Evolutionary conservation across 2,329 filamentous ascomycete genomes (phyloP).

Genomic region (Pyrenophora graminea): DNA sequence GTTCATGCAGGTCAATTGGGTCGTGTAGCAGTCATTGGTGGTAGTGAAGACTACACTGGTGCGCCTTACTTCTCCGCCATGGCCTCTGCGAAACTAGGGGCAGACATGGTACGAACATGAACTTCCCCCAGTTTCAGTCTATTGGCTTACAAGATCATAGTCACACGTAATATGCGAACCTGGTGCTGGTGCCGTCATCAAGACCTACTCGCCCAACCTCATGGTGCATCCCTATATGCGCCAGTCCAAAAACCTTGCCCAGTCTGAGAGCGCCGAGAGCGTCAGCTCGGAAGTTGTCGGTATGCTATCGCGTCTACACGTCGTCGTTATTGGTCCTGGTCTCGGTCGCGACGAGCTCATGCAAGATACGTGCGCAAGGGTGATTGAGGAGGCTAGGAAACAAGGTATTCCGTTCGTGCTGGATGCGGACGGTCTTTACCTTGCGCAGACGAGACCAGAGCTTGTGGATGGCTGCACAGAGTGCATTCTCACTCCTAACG

Average conservation of each 20-base stretch:
- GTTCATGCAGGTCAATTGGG: slow-evolving; percentile 76
- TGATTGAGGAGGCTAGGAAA: slow-evolving; percentile 78
- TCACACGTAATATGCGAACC: slow-evolving; percentile 96
- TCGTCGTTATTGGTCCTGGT: slow-evolving; percentile 89
- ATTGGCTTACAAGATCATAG: slow-evolving; percentile 50
- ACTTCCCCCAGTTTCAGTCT: background rate
- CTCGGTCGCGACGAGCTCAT: slow-evolving; percentile 88
- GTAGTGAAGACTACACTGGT: slow-evolving; percentile 94
- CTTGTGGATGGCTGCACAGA: slow-evolving; percentile 79
- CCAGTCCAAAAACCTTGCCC: slow-evolving; percentile 65
- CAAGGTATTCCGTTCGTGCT: slow-evolving; percentile 78
- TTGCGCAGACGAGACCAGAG: slow-evolving; percentile 76
- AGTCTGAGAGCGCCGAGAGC: slow-evolving; percentile 61
- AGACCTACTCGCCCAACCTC: slow-evolving; percentile 95
- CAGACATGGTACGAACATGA: slow-evolving; percentile 71
- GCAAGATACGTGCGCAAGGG: slow-evolving; percentile 79
- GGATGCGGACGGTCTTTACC: slow-evolving; percentile 83
- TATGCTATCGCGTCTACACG: slow-evolving; percentile 85
- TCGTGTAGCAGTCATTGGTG: slow-evolving; percentile 89
- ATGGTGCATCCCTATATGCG: slow-evolving; percentile 98
- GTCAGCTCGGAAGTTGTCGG: slow-evolving; percentile 72
- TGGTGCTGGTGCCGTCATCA: slow-evolving; percentile 81
- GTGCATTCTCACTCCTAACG: slow-evolving; percentile 91
- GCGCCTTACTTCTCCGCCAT: slow-evolving; percentile 98
- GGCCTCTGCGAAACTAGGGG: slow-evolving; percentile 88